Conservation (phyloP, 208 protist genomes). For the Acanthamoeba culbertsoni region DNA sequence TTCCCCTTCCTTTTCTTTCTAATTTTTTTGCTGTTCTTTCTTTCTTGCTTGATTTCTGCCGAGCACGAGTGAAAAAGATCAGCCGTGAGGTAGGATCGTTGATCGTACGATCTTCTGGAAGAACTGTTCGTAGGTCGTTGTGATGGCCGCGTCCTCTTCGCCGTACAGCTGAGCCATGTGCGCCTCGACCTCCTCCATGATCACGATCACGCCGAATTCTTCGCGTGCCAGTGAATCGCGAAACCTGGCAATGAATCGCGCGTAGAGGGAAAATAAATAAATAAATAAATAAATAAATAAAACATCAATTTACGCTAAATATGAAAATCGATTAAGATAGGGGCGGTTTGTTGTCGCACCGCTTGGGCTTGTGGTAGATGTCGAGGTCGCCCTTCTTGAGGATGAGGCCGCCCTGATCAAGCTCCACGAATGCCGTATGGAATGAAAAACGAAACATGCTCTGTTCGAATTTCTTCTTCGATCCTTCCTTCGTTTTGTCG, state of each 20-base stretch:
- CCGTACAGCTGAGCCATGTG: background rate
- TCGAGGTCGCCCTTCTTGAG: slow-evolving; percentile 3
- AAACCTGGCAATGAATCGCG: background rate
- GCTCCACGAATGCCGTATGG: slow-evolving; percentile 31
- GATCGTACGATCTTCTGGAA: background rate
- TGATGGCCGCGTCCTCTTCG: background rate
- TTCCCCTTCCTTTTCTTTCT: too few species aligned
- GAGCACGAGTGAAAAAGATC: too few species aligned
- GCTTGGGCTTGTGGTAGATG: slow-evolving; percentile 39
- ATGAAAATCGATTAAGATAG: too few species aligned
- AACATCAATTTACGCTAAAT: too few species aligned
- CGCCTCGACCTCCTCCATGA: slow-evolving; percentile 5
- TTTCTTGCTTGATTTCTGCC: too few species aligned
- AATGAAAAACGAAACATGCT: slow-evolving; percentile 28
- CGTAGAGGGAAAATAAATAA: background rate
- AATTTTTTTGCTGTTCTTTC: too few species aligned
- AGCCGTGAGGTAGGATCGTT: too few species aligned
- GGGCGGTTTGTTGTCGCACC: background rate
- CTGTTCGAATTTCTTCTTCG: slow-evolving; percentile 26
- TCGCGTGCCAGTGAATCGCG: background rate
- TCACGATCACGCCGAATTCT: background rate
- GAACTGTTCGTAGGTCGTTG: background rate
- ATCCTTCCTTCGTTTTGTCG: background rate
- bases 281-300: too few species aligned
- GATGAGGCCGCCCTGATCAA: background rate